Base-by-base conservation (phyloP, 495 filamentous ascomycete species). In the Penicillium silybi region DNA sequence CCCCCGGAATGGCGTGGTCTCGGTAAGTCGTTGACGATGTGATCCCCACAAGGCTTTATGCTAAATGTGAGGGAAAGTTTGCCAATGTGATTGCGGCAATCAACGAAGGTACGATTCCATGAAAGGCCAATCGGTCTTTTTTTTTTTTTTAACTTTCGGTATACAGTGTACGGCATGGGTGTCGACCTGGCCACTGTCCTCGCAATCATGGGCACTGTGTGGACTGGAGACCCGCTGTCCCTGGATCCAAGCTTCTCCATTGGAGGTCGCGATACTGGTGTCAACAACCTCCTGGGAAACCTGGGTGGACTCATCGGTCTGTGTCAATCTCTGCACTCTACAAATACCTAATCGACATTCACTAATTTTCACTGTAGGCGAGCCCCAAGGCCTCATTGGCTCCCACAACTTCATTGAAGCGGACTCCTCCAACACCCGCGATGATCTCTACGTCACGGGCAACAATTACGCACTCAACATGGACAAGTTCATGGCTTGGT, bases 321-420 rank as follows among this genome's bases (percentile, higher is more conserved):
- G 35, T 56, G 6, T 22, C 1, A 0, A 9, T 40, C 11, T 22
- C 10, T 10, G 4, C 20, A n/a, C 11, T 17, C 3, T 15, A 22
- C 9, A 11, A 15, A 6, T 26, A 18, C 0, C 5, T 35, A 34
- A n/a, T 15, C 10, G 9, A 39, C 4, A 11, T 3, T 15, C 13
- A 48, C 29, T 49, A 7, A 54, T 17, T 29, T 5, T 15, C 23
- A 25, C 7, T 40, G 2, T 35, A 69, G 66, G 66, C 23, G 53
- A 63, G 16, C 74, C 76, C 15, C 60, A 65, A 39, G 78, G 80
- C 18, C 63, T 85, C 6, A 70, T 67, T 39, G 76, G 76, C 43
- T 79, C 72, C 4, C 82, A 84, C 57, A 81, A 78, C 59, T 77
- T 79, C 27, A 77, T 78, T 56, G 81, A 85, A 62, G 56, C 68